These are phyloP conservation scores for Polytrichum commune DNA, from an alignment of 225 moss, liverwort and hornwort species.

Conservation along the genomic window DNA sequence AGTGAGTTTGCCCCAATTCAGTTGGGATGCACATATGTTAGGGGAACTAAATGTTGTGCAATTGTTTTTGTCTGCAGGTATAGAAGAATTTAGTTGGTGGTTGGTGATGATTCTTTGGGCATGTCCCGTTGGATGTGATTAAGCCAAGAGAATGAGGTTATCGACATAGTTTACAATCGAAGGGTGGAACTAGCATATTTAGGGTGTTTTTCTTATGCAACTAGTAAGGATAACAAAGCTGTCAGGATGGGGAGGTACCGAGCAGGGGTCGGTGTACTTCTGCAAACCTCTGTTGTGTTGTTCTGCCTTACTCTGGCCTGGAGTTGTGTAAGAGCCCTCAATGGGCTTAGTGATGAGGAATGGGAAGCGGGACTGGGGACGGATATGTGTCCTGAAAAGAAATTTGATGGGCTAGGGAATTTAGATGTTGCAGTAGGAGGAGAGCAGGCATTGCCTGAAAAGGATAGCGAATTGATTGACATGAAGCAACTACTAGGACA, in stretches of 20 bases:
- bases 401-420: slow-evolving; percentile 1
- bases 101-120: too few relatives aligned
- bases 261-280: slow-evolving; percentile 19
- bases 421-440: slow-evolving; percentile 15
- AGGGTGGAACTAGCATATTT: too few relatives aligned
- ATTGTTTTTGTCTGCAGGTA: too few relatives aligned
- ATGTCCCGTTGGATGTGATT: too few relatives aligned
- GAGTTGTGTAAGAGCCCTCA: slow-evolving; percentile 14
- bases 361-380: slow-evolving; percentile 49
- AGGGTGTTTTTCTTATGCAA: too few relatives aligned
- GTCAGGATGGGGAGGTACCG: slow-evolving; percentile 29
- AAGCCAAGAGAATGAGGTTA: too few relatives aligned
- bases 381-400: slow-evolving; percentile 51
- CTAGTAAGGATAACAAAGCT: neutral
- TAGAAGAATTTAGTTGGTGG: too few relatives aligned
- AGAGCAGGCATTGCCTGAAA: slow-evolving; percentile 11
- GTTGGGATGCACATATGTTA: too few relatives aligned
- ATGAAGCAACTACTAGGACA: slow-evolving; percentile 28
- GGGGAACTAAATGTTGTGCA: too few relatives aligned
- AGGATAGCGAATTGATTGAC: slow-evolving; percentile 9
- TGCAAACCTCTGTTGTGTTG: slow-evolving; percentile 14
- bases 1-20: too few relatives aligned
- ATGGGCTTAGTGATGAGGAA: slow-evolving; percentile 21
- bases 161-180: too few relatives aligned
- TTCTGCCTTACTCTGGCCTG: slow-evolving; percentile 25